Evolutionary conservation across 768 basidiomycete species (phyloP), one percentile per base, ranked within the genome.

Genomic region (Auricularia cornea): DNA sequence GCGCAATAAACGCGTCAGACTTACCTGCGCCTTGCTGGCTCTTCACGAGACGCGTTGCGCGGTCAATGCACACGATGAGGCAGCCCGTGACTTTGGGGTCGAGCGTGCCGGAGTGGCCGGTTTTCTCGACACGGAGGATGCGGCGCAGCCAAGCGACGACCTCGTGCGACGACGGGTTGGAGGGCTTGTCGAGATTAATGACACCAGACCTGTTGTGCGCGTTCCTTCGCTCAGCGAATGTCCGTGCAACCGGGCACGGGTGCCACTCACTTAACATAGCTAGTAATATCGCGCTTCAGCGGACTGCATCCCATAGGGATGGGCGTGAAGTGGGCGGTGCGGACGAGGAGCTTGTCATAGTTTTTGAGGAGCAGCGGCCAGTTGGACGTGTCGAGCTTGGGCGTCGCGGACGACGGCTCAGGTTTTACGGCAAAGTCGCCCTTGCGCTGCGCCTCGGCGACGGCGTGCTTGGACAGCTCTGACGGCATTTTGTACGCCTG

Each of bases 71-170:
- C 48, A 99, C 97, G 71, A 98, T 98, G 68, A 99, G 75, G 77
- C 97, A 99, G 16, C 97, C 97, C 60, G 97, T 99, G 68, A 99
- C 97, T 76, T 99, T 99, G 59, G 97, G 97, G 74, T 99, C 97
- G 57, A 99, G 84, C 52, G 97, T 99, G 68, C 97, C 97, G 64
- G 94, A 97, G 78, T 99, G 97, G 48, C 97, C 97, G 0, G 97
- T 99, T 79, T 99, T 98, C 76, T 98, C 97, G 29, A 90, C 93
- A 26, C 95, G 87, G 61, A 99, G 76, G 67, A 99, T 99, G n/a
- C 97, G 86, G 69, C 95, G 84, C 66, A 99, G 78, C 97, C 97
- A 99, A 18, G 97, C 97, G 68, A 99, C 97, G 61, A 99, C 97
- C 81, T 99, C 97, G 76, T 99, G 97, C 3, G 95, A 96, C 20